Base-by-base conservation (phyloP, 2,329 filamentous ascomycete genomes). In the Aphanocladium album region DNA sequence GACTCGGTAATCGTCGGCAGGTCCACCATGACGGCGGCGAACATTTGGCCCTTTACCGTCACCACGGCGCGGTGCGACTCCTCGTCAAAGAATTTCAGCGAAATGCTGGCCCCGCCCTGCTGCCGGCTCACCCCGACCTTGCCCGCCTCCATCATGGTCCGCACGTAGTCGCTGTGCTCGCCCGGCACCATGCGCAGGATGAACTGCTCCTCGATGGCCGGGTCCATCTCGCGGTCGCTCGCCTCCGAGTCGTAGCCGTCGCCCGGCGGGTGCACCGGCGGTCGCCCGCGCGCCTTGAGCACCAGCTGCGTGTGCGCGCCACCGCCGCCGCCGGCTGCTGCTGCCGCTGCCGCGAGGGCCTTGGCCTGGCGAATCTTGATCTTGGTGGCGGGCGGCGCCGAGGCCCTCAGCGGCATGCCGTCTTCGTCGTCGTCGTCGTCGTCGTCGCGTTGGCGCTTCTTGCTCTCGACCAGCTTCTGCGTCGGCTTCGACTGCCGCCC, bases 181-280 rank as follows among this genome's bases (percentile, higher is more conserved):
- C 92, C 93, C 0, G 92, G 90, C 59, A 87, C 74, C 89, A 97
- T 96, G 62, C 95, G 90, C 63, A 99, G 74, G 9, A 99, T 82
- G 66, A 98, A 91, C 65, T 96, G 89, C 69, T 93, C 89, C 73
- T 98, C 93, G 63, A 96, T 90, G 1, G 89, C 83, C 0, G 95
- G 95, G 69, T 99, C 95, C 11, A 79, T 75, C 73, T 99, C 95
- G 16, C 88, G 86, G 70, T 98, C 95, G 60, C 92, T 95, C 14
- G 93, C 91, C 74, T 98, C 95, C 3, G 93, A 97, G 72, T 99
- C 95, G 74, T 98, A 99, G 8, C 93, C 95, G 60, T 96, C 91
- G 56, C 95, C 95, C 1, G 85, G 83, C 5, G 87, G 86, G 64
- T 90, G 84, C 35, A 83, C 79, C 7, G 90, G 88, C 1, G 84